Conservation (phyloP, 352 stramenopile species). For the Lagenidium giganteum region DNA sequence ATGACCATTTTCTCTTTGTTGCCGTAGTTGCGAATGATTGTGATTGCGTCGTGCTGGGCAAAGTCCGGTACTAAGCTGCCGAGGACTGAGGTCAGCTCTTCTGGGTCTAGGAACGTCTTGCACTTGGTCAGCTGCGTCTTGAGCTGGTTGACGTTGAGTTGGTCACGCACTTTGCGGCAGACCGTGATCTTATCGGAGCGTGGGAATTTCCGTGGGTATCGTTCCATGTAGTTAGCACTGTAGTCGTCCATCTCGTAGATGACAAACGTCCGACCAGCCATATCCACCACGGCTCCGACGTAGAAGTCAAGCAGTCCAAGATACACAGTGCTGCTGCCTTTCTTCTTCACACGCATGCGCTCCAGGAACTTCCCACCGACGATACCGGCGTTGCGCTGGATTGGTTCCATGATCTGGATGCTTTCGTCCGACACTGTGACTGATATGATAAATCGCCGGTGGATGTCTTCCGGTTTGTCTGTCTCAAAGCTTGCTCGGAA, state of each 20-base stretch:
- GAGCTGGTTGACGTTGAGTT: conserved; percentile 17
- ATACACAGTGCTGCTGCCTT: conserved; percentile 34
- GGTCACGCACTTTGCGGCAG: conserved; percentile 46
- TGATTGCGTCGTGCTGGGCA: conserved; percentile 57
- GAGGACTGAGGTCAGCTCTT: conserved; percentile 47
- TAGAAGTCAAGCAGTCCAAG: conserved; percentile 70
- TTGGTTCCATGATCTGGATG: conserved; percentile 68
- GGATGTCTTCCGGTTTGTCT: conserved; percentile 53
- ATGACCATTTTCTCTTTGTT: conserved; percentile 61
- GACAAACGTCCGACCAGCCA: conserved; percentile 60
- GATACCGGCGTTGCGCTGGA: conserved; percentile 71
- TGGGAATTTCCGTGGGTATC: conserved; percentile 48
- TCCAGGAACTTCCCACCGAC: conserved; percentile 75
- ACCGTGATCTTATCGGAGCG: conserved; percentile 60
- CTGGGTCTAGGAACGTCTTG: conserved; percentile 28
- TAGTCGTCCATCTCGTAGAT: conserved; percentile 86
- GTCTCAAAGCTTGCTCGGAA: conserved; percentile 75
- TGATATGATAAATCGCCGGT: conserved; percentile 71
- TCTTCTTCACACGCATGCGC: conserved; percentile 60
- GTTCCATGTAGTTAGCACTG: conserved; percentile 80
- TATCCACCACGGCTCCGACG: conserved; percentile 55
- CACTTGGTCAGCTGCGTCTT: conserved; percentile 20
- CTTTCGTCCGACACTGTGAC: conserved; percentile 77
- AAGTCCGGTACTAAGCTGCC: conserved; percentile 38
- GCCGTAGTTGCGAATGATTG: conserved; percentile 60